Base-by-base conservation (phyloP, 2,329 filamentous ascomycete genomes). In the Sarocladium kiliense region DNA sequence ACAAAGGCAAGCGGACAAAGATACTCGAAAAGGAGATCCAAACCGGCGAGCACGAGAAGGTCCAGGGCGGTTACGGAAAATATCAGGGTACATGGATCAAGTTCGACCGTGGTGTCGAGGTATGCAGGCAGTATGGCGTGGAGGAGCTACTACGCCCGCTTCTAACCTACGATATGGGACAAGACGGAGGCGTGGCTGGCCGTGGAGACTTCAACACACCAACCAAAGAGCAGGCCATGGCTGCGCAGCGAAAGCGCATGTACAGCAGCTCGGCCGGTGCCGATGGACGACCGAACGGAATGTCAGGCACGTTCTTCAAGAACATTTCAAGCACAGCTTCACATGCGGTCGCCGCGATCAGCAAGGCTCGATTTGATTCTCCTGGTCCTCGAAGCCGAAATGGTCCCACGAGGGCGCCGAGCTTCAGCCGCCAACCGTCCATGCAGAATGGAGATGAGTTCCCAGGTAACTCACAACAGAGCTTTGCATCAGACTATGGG, bases 51-150 rank as follows among this genome's bases (percentile, higher is more conserved):
- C 93, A 99, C 71, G 94, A 99, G 71, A 99, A 99, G 72, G 93
- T 99, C 2, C 94, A 99, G 69, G 94, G 94, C 32, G 94, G 94
- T 4, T 99, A 99, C 66, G 94, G 94, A 61, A 97, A 97, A 76
- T 99, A 99, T 66, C 94, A 99, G 75, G 94, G 94, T 55, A 99
- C 94, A 2, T 99, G 94, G 94, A 96, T 99, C 66, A 90, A 88
- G 66, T 97, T 96, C 66, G 88, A 93, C 51, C 85, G 93, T 58
- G 94, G 93, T 1, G 81, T 95, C 45, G 91, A 97, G 66, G 93
- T 99, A 63, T 97, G 94, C 71, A 85, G 88, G 41, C 83, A 87
- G 61, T 88, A 88, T 62, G 84, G 81, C 11, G 89, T 94, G 30
- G 88, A 93, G 68, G 89, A 93, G 60, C 64, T 90, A 4, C 74